phyloP scores from a whole-genome alignment of 192 early-diverging fungal species.

The Entomortierella lignicola region DNA sequence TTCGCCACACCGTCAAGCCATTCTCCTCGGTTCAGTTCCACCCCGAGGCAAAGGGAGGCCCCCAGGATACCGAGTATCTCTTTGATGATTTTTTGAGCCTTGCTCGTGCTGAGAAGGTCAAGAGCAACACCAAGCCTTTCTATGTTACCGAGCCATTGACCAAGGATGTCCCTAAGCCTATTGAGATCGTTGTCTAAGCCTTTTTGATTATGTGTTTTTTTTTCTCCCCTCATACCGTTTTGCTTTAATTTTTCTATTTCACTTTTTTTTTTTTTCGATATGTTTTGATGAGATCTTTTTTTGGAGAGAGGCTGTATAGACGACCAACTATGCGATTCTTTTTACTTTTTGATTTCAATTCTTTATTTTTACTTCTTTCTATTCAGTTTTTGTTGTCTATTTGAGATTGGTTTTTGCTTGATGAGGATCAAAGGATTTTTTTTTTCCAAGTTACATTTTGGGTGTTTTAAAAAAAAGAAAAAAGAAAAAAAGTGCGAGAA shows the following conservation, averaged over 20 bases:
- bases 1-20: conserved; percentile 78
- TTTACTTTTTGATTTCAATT: conserved; percentile 16
- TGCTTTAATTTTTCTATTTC: conserved; percentile 9
- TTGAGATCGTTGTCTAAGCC: conserved; percentile 32
- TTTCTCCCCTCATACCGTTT: conserved; percentile 1
- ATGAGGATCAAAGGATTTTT: neutral
- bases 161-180: conserved; percentile 26
- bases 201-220: neutral
- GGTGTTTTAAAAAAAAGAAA: too few species aligned
- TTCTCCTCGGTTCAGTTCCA: conserved; percentile 94
- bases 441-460: neutral
- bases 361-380: conserved; percentile 15
- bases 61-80: conserved; percentile 90
- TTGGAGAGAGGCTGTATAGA: conserved; percentile 10
- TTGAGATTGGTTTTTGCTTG: neutral
- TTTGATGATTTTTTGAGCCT: conserved; percentile 84
- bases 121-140: conserved; percentile 40
- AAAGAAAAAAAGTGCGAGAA: conserved; percentile 15
- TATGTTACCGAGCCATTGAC: conserved; percentile 28
- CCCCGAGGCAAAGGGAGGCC: conserved; percentile 95
- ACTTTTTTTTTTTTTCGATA: conserved; percentile 9
- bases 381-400: conserved; percentile 1
- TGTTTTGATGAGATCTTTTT: conserved; percentile 6
- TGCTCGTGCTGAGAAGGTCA: conserved; percentile 71
- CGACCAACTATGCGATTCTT: conserved; percentile 37